These are phyloP conservation scores for Aspergillus proliferans DNA, from an alignment of 2,329 filamentous ascomycete species.

Conservation along the genomic window DNA sequence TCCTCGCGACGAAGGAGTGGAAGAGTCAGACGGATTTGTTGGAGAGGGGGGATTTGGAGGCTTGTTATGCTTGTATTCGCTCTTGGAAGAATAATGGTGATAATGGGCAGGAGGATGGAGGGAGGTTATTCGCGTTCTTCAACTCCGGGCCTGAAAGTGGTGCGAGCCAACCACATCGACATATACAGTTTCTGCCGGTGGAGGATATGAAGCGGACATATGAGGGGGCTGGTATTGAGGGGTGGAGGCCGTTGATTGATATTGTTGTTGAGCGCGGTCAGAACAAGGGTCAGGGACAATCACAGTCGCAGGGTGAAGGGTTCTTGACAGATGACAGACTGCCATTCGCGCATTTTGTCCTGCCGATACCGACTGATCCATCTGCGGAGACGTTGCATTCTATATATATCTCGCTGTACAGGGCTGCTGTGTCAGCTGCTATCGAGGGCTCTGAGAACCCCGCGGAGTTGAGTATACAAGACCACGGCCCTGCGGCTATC, in stretches of 20 bases:
- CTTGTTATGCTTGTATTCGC: slow-evolving; percentile 37
- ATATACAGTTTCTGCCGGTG: slow-evolving; percentile 44
- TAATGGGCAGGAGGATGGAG: slow-evolving; percentile 5
- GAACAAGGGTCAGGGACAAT: slow-evolving; percentile 6
- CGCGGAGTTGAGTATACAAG: slow-evolving; percentile 6
- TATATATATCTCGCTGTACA: slow-evolving; percentile 39
- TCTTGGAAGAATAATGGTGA: slow-evolving; percentile 26
- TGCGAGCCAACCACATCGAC: slow-evolving; percentile 44
- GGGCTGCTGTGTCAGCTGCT: slow-evolving; percentile 28
- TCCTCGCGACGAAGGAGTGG: slow-evolving; percentile 41
- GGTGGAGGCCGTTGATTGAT: slow-evolving; percentile 48
- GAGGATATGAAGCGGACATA: slow-evolving; percentile 33
- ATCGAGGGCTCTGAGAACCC: slow-evolving; percentile 16
- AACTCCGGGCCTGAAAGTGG: slow-evolving; percentile 45
- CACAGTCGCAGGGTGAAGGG: slow-evolving; percentile 12
- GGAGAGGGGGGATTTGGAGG: slow-evolving; percentile 37
- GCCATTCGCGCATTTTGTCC: slow-evolving; percentile 48
- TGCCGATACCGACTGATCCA: slow-evolving; percentile 35
- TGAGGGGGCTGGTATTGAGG: slow-evolving; percentile 13
- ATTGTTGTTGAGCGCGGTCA: slow-evolving; percentile 3
- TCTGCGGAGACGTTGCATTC: slow-evolving; percentile 30
- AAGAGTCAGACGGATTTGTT: slow-evolving; percentile 40
- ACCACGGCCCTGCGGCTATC: slow-evolving; percentile 38
- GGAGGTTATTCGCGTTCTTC: slow-evolving; percentile 43
- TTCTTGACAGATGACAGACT: slow-evolving; percentile 23